phyloP scores from a whole-genome alignment of 2,329 filamentous ascomycete genomes.

The Rhexocercosporidium sp. region DNA sequence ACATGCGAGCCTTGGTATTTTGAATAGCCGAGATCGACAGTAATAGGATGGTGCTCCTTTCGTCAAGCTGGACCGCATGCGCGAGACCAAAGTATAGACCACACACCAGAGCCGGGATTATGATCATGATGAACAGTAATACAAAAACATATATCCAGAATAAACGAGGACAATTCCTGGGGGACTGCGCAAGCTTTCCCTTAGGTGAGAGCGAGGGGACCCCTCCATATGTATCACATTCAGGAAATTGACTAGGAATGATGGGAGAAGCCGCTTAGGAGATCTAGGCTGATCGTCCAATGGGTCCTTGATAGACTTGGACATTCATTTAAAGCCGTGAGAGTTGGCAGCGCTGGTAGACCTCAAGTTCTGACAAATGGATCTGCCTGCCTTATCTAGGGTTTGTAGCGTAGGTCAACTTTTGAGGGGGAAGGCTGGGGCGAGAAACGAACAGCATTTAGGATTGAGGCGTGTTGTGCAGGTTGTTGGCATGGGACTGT shows the following conservation, averaged over 20 bases:
- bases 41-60: slow-evolving; percentile 14
- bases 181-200: not conserved
- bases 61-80: not conserved
- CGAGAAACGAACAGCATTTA: no score
- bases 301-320: not conserved
- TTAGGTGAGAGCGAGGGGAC: not conserved
- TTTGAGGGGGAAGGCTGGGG: no score
- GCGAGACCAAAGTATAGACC: slow-evolving; percentile 23
- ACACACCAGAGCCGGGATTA: slow-evolving; percentile 12
- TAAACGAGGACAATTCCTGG: not conserved
- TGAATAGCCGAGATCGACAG: slow-evolving; percentile 68
- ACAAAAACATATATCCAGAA: not conserved
- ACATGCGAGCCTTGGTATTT: slow-evolving; percentile 64
- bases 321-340: not conserved
- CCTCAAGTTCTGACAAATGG: no score
- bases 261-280: not conserved
- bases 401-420: no score
- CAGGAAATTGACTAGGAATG: not conserved
- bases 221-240: not conserved
- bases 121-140: not conserved
- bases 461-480: no score
- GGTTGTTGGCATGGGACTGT: no score
- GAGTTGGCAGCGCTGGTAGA: no score
- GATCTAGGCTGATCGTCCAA: not conserved
- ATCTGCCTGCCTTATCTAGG: no score